phyloP scores from a whole-genome alignment of 805 yeast genomes.

The Alloascoidea hylecoeti region DNA sequence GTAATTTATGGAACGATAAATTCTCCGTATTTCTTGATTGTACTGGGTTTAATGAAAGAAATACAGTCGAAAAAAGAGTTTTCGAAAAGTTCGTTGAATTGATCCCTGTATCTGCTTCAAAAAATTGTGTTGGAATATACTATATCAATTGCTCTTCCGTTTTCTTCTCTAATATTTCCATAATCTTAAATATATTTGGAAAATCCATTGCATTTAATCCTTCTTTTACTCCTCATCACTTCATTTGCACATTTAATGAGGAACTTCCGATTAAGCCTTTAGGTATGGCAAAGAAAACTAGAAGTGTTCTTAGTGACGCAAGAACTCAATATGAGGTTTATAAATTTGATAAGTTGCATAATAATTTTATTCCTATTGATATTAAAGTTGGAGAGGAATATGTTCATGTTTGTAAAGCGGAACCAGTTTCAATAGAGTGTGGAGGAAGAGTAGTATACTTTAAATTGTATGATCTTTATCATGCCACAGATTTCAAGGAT shows the following conservation, averaged over 20 bases:
- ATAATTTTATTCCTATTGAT: too few relatives aligned
- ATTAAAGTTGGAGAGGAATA: conserved; percentile 1
- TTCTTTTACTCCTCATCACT: conserved; percentile 18
- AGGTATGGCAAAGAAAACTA: too few relatives aligned
- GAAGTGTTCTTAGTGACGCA: too few relatives aligned
- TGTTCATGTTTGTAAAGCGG: background rate
- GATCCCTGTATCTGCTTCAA: conserved; percentile 35
- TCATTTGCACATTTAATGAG: too few relatives aligned
- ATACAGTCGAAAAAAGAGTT: conserved; percentile 16
- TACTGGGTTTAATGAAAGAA: conserved; percentile 17
- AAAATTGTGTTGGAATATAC: conserved; percentile 38
- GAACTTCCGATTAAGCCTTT: too few relatives aligned
- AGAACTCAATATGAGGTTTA: too few relatives aligned
- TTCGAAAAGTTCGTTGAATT: conserved; percentile 23
- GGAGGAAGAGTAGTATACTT: background rate
- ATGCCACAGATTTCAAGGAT: background rate
- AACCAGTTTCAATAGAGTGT: background rate
- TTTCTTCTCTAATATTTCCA: conserved; percentile 14
- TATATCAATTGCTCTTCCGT: conserved; percentile 25
- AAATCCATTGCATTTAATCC: conserved; percentile 31
- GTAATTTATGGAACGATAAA: too few relatives aligned
- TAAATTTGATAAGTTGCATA: too few relatives aligned
- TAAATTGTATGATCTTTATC: background rate
- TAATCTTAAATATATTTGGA: conserved; percentile 10
- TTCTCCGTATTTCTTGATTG: too few relatives aligned